phyloP scores from a whole-genome alignment of 768 basidiomycete species.

The Neoboletus brunneissimus region DNA sequence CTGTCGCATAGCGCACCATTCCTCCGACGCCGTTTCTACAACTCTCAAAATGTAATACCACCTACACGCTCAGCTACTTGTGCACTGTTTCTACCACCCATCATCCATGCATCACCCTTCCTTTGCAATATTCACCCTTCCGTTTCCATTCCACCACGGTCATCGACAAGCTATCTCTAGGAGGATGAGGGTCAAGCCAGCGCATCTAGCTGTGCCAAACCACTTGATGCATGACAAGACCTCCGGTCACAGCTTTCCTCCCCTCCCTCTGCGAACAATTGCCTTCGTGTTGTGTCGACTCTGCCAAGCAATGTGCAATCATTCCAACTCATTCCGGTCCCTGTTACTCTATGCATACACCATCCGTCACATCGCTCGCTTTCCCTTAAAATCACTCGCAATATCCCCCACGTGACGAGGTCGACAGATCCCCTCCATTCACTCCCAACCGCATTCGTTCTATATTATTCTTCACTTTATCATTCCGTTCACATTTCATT shows the following conservation, averaged over 20 bases:
- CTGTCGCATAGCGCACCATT: slow-evolving; percentile 55
- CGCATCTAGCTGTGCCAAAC: slow-evolving; percentile 21
- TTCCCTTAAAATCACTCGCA: slow-evolving; percentile 40
- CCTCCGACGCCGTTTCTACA: slow-evolving; percentile 44
- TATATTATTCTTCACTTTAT: slow-evolving; percentile 87
- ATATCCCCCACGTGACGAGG: slow-evolving; percentile 48
- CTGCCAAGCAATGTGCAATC: slow-evolving; percentile 33
- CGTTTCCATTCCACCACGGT: slow-evolving; percentile 43
- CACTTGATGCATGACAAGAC: slow-evolving; percentile 13
- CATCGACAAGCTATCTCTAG: slow-evolving; percentile 48
- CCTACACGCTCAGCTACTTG: slow-evolving; percentile 58
- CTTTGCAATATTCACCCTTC: slow-evolving; percentile 59
- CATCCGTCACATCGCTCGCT: slow-evolving; percentile 49
- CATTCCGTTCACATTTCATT: slow-evolving; percentile 41
- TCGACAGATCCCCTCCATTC: slow-evolving; percentile 50
- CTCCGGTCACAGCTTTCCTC: slow-evolving; percentile 11
- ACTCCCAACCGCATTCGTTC: slow-evolving; percentile 52
- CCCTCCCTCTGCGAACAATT: slow-evolving; percentile 11
- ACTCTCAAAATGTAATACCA: slow-evolving; percentile 77
- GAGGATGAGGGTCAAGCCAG: slow-evolving; percentile 16
- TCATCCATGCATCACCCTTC: slow-evolving; percentile 61
- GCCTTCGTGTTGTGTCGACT: slow-evolving; percentile 14
- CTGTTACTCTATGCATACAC: slow-evolving; percentile 58
- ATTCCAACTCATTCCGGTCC: slow-evolving; percentile 41
- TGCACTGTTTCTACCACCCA: slow-evolving; percentile 64